Conservation (phyloP, 1,284 basidiomycete species). For the Rhodotorula sp. region DNA sequence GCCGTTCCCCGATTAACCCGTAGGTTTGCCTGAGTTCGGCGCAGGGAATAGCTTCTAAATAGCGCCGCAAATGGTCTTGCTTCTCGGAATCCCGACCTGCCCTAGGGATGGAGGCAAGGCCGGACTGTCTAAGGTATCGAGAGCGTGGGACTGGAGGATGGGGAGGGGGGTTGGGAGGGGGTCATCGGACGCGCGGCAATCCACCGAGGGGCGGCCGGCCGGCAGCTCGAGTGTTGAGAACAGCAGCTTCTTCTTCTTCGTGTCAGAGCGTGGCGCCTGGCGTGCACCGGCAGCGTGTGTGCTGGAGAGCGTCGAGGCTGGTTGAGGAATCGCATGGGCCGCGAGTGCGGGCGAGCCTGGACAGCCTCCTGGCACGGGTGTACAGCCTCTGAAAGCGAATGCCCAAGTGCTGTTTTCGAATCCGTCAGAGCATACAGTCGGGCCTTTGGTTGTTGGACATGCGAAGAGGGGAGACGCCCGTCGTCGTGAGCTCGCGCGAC, state of each 20-base stretch:
- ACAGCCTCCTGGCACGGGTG: too few species aligned
- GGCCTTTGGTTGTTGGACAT: too few species aligned
- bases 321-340: too few species aligned
- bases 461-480: too few species aligned
- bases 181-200: not conserved
- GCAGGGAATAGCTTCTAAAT: slow-evolving; percentile 11
- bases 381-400: too few species aligned
- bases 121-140: slow-evolving; percentile 38
- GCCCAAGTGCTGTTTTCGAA: too few species aligned
- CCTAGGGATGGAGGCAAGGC: slow-evolving; percentile 18
- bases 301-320: not conserved
- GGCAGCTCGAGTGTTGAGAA: not conserved
- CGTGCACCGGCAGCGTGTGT: too few species aligned
- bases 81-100: slow-evolving; percentile 31
- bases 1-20: slow-evolving; percentile 4
- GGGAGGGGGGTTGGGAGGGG: not conserved
- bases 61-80: slow-evolving; percentile 19
- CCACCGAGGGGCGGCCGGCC: too few species aligned
- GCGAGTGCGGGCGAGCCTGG: too few species aligned
- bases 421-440: too few species aligned
- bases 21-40: not conserved
- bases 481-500: too few species aligned
- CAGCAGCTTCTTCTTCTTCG: not conserved
- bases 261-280: too few species aligned
- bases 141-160: slow-evolving; percentile 7